Evolutionary conservation across 352 stramenopile species (phyloP).

Genomic region (Phytopythium ostracodes): DNA sequence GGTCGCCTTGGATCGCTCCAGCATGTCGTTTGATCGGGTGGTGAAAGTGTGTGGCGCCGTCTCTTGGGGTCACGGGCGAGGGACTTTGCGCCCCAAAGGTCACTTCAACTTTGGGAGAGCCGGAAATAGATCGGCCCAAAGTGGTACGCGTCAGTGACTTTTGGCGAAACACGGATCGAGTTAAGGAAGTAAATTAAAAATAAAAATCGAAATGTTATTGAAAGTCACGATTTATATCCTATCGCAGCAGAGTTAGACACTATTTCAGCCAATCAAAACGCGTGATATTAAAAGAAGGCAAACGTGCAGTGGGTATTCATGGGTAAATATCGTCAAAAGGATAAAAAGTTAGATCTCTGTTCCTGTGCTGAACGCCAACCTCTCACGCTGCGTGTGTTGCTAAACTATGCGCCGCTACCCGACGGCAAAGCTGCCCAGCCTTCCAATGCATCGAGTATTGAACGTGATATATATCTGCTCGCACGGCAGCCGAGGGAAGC

Average conservation of each 20-base stretch:
- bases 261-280: background rate
- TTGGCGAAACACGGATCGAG: too few relatives aligned
- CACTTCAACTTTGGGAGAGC: background rate
- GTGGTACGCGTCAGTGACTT: background rate
- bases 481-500: conserved; percentile 37
- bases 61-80: background rate
- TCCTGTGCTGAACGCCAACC: conserved; percentile 51
- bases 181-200: too few relatives aligned
- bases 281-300: background rate
- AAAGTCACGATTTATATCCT: background rate
- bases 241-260: background rate
- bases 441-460: conserved; percentile 48
- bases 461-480: conserved; percentile 57
- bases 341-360: conserved; percentile 53
- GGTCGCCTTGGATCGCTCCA: background rate
- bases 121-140: background rate
- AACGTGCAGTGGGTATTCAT: conserved; percentile 6
- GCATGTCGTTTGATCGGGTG: background rate
- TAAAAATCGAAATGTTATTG: background rate
- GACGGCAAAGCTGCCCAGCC: conserved; percentile 21
- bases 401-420: conserved; percentile 47
- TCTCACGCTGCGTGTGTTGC: conserved; percentile 53
- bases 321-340: conserved; percentile 58
- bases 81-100: background rate
- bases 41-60: background rate